phyloP scores from a whole-genome alignment of 169 alveolate species.

The Toxoplasma gondii region DNA sequence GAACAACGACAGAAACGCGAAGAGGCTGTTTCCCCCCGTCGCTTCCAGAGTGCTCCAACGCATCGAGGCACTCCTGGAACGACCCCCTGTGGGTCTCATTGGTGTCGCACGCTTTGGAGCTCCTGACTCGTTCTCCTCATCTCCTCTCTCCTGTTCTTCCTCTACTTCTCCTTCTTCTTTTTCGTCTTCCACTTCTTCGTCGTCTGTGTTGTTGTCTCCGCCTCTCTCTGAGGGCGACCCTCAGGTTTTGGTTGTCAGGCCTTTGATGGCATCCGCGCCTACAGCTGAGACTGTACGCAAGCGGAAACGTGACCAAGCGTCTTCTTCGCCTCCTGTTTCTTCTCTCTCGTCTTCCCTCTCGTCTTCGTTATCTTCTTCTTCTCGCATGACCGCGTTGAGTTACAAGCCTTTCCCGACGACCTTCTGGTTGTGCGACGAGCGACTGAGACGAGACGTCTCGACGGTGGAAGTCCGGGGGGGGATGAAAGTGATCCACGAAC shows the following conservation, averaged over 20 bases:
- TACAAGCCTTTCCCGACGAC: constrained; percentile 64
- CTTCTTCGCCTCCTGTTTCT: background rate
- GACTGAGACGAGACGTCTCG: constrained; percentile 32
- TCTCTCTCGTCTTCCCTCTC: background rate
- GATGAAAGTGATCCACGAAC: constrained; percentile 47
- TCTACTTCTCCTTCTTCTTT: background rate
- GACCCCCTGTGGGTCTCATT: constrained; percentile 20
- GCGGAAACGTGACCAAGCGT: background rate
- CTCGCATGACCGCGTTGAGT: background rate
- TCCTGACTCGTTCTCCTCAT: background rate
- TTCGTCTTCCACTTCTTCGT: background rate
- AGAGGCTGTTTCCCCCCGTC: background rate
- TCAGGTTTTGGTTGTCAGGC: constrained; percentile 29
- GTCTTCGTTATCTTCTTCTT: background rate
- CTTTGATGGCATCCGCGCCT: background rate
- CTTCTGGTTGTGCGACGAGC: constrained; percentile 56
- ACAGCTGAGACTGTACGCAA: background rate
- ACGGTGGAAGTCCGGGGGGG: constrained; percentile 52
- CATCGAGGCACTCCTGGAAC: background rate
- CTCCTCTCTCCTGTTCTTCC: background rate
- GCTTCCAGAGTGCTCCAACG: background rate
- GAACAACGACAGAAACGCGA: background rate
- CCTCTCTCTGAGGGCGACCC: background rate
- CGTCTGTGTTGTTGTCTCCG: background rate
- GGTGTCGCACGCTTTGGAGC: background rate